phyloP scores from a whole-genome alignment of 768 basidiomycete species.

The Antrodiella citrinella region DNA sequence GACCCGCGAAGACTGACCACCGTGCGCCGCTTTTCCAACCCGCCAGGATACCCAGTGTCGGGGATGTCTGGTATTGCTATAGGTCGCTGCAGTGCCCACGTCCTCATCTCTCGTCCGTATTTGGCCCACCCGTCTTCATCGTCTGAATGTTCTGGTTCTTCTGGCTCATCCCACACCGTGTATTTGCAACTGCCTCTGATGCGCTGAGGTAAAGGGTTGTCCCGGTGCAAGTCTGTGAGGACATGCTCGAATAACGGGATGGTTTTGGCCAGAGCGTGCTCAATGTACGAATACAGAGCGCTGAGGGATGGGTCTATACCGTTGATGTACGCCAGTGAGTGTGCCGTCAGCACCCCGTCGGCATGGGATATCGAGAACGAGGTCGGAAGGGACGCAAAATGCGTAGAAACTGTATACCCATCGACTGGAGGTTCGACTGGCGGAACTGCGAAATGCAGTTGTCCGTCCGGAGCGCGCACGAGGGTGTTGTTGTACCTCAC shows the following conservation, averaged over 20 bases:
- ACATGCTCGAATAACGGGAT: conserved; percentile 45
- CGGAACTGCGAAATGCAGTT: background rate
- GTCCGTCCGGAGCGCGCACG: background rate
- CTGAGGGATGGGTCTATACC: conserved; percentile 33
- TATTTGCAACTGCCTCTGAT: conserved; percentile 35
- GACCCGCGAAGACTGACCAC: conserved; percentile 29
- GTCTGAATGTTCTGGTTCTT: conserved; percentile 36
- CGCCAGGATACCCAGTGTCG: conserved; percentile 34
- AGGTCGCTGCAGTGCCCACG: conserved; percentile 37
- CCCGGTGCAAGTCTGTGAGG: conserved; percentile 43
- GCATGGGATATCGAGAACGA: conserved; percentile 29
- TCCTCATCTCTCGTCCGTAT: conserved; percentile 33
- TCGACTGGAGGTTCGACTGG: conserved; percentile 1
- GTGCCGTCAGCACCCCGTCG: conserved; percentile 13
- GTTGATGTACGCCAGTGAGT: conserved; percentile 45
- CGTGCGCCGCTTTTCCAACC: conserved; percentile 34
- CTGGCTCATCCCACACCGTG: conserved; percentile 40
- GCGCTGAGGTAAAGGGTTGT: conserved; percentile 35
- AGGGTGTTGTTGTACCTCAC: background rate
- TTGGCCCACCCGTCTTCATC: conserved; percentile 39
- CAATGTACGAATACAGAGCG: conserved; percentile 26
- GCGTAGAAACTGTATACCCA: conserved; percentile 26
- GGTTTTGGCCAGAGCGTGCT: conserved; percentile 26
- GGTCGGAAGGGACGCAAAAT: conserved; percentile 38
- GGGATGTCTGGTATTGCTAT: conserved; percentile 39